These are phyloP conservation scores for Neolentinus lepideus DNA, from an alignment of 1,284 basidiomycete species.

Conservation along the genomic window DNA sequence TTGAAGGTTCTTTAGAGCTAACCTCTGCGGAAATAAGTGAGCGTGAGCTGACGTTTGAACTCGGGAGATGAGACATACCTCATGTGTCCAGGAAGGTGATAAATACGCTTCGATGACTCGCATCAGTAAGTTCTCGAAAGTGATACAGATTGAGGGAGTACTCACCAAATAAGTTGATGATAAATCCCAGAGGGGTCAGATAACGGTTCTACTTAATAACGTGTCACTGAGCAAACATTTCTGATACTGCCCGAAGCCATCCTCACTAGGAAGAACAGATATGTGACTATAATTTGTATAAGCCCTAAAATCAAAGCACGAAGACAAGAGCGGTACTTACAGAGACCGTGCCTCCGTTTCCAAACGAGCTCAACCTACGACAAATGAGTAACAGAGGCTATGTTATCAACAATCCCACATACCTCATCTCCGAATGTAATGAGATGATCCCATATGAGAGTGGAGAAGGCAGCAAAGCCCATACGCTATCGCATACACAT, in stretches of 20 bases:
- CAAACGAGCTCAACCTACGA: constrained; percentile 25
- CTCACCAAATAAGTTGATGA: constrained; percentile 39
- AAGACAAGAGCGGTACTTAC: constrained; percentile 20
- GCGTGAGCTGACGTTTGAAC: neutral
- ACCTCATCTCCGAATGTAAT: constrained; percentile 42
- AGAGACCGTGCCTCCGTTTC: constrained; percentile 37
- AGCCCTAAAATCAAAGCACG: neutral
- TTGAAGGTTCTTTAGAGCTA: neutral
- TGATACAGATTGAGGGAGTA: neutral
- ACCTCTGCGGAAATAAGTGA: constrained; percentile 9
- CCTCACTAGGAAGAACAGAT: constrained; percentile 39
- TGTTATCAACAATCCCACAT: constrained; percentile 1
- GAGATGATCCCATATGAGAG: constrained; percentile 42
- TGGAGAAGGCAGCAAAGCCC: constrained; percentile 38
- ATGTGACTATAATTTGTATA: constrained; percentile 26
- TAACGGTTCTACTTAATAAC: constrained; percentile 33
- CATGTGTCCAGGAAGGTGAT: constrained; percentile 30
- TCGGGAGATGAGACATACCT: constrained; percentile 22
- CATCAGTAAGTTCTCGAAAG: constrained; percentile 1
- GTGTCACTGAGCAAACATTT: neutral
- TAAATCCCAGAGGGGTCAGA: constrained; percentile 41
- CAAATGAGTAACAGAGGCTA: neutral
- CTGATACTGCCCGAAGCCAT: neutral
- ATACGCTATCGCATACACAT: constrained; percentile 30
- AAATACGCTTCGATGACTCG: constrained; percentile 30